phyloP scores from a whole-genome alignment of 2,329 filamentous ascomycete species.

The Aureobasidium sp. region DNA sequence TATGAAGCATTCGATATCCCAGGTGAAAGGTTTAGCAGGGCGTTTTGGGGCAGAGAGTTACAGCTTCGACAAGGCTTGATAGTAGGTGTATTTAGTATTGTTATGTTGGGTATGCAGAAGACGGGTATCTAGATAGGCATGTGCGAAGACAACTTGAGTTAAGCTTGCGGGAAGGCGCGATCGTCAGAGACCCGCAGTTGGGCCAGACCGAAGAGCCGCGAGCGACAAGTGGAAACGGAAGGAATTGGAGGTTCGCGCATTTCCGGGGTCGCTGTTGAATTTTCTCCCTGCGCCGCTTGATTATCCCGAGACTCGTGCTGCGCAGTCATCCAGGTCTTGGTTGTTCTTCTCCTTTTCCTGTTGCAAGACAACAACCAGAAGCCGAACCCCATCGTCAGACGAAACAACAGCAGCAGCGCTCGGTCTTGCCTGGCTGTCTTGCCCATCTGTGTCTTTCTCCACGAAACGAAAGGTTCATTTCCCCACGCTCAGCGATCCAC shows the following conservation, averaged over 20 bases:
- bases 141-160: background rate
- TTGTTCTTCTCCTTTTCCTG: background rate
- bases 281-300: background rate
- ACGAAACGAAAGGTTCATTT: background rate
- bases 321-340: background rate
- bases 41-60: background rate
- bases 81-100: background rate
- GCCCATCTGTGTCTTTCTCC: background rate
- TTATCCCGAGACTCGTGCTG: too few relatives aligned
- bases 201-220: background rate
- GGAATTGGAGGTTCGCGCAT: background rate
- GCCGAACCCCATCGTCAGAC: too few relatives aligned
- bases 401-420: background rate
- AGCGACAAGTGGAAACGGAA: background rate
- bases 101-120: background rate
- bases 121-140: background rate
- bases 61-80: background rate
- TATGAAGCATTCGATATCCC: background rate
- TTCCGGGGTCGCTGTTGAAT: background rate
- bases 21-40: constrained; percentile 1
- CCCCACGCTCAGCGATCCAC: background rate
- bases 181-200: background rate
- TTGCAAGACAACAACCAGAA: too few relatives aligned
- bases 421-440: background rate
- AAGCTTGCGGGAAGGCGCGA: background rate